Conservation (phyloP, 768 basidiomycete species). For the Rhizopogon vesiculosus region DNA sequence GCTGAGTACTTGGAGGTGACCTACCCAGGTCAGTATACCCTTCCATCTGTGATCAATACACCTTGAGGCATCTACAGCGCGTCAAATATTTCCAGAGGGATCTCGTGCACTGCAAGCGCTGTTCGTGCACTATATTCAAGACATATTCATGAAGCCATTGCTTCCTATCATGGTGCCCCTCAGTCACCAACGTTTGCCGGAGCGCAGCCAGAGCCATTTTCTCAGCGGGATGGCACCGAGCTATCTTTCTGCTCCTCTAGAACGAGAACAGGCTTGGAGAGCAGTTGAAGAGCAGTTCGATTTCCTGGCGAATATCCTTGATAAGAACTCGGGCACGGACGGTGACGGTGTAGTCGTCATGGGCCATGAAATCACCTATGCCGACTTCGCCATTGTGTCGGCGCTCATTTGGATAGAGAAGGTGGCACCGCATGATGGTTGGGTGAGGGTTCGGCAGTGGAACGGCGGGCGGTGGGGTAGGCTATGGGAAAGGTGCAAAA, state of each 20-base stretch:
- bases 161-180: conserved; percentile 68
- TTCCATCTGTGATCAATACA: neutral
- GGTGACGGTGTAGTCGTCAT: conserved; percentile 61
- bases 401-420: conserved; percentile 72
- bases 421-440: conserved; percentile 70
- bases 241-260: conserved; percentile 29
- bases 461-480: conserved; percentile 63
- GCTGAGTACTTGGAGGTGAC: conserved; percentile 67
- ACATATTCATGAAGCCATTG: conserved; percentile 60
- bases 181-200: conserved; percentile 56
- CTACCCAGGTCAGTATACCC: conserved; percentile 36
- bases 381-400: conserved; percentile 70
- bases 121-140: conserved; percentile 68
- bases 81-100: conserved; percentile 68
- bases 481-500: conserved; percentile 56
- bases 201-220: conserved; percentile 51
- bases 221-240: conserved; percentile 14
- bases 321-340: conserved; percentile 58
- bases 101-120: conserved; percentile 62
- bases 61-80: conserved; percentile 26
- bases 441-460: conserved; percentile 66
- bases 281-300: conserved; percentile 65
- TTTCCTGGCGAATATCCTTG: conserved; percentile 58
- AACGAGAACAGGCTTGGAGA: conserved; percentile 61
- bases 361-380: conserved; percentile 65